phyloP scores from a whole-genome alignment of 805 yeast genomes.

The Teunomyces kruisii region DNA sequence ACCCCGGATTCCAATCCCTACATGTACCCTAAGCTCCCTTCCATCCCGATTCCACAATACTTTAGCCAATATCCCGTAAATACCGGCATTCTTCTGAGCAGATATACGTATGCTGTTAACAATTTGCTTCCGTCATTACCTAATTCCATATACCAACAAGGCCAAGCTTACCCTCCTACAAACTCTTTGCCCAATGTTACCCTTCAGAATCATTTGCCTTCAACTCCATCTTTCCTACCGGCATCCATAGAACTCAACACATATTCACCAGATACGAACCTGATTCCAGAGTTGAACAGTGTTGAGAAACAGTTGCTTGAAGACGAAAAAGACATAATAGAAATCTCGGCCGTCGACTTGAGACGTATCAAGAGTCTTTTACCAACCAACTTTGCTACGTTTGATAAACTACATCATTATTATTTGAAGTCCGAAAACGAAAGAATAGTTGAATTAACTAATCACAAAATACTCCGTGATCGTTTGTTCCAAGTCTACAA shows the following conservation, averaged over 20 bases:
- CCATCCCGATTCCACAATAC: constrained; percentile 1
- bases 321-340: constrained; percentile 3
- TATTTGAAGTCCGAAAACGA: constrained; percentile 7
- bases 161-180: neutral
- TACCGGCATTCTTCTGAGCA: neutral
- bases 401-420: constrained; percentile 4
- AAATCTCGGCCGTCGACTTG: constrained; percentile 9
- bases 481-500: constrained; percentile 6
- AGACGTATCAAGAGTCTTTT: constrained; percentile 7
- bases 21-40: neutral
- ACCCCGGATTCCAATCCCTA: neutral
- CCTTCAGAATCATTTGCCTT: neutral
- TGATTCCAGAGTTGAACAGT: neutral
- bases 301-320: constrained; percentile 4
- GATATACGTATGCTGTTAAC: neutral
- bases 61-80: constrained; percentile 1
- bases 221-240: neutral
- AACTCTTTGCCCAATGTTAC: neutral
- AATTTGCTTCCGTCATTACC: constrained; percentile 1
- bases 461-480: constrained; percentile 3
- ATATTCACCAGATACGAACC: neutral
- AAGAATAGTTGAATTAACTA: constrained; percentile 3
- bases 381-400: constrained; percentile 7
- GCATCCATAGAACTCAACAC: neutral
- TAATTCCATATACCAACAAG: neutral